Percentiles rank a stretch among this genome's conserved stretches.
phyloP scores from a whole-genome alignment of 305 asterid genomes.

The Fraxinus albicans region DNA sequence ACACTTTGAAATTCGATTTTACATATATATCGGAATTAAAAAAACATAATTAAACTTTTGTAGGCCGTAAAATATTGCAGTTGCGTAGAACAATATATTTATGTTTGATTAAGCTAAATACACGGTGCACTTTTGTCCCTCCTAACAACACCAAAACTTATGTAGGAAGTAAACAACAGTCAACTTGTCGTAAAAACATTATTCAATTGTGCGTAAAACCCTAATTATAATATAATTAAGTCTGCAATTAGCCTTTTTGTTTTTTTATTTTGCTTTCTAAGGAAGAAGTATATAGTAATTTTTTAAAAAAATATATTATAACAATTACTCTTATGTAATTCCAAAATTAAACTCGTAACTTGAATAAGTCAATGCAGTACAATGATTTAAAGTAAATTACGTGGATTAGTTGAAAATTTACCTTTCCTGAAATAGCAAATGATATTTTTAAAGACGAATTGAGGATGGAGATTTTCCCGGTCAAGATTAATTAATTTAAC shows the following conservation, averaged over 20 bases:
- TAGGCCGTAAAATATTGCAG: not conserved
- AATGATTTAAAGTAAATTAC: not conserved
- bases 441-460: not conserved
- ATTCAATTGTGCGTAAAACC: not conserved
- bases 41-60: no score
- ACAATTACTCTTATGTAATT: not conserved
- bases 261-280: not conserved
- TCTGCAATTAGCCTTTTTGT: not conserved
- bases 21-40: no score
- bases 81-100: not conserved
- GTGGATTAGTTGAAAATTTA: not conserved
- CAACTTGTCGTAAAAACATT: constrained; percentile 20
- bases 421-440: not conserved
- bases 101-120: no score
- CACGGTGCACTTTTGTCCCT: constrained; percentile 21
- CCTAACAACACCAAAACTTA: constrained; percentile 12
- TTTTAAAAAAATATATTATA: not conserved
- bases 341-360: not conserved
- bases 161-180: constrained; percentile 24
- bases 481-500: not conserved
- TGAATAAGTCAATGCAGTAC: not conserved
- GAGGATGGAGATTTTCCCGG: not conserved
- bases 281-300: not conserved
- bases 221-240: not conserved
- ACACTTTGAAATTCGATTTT: no score